Evolutionary conservation across 139 green algal genomes (phyloP), one percentile per base, ranked within the genome.

Genomic region (Chlorella sp.): DNA sequence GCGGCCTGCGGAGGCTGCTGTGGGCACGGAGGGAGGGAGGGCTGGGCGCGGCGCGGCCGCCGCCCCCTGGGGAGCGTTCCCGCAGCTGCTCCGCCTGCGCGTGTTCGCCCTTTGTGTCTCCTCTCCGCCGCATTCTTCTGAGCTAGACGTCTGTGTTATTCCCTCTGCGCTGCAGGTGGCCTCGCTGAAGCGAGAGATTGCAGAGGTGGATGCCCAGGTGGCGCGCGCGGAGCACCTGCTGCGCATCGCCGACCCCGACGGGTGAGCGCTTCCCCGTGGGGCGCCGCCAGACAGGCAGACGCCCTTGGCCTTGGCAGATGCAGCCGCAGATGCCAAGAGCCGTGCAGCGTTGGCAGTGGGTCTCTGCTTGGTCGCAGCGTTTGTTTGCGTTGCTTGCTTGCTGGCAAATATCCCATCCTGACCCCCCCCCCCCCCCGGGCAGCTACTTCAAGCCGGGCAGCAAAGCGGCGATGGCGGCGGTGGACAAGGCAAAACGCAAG

Each of bases 241-340:
- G 5, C 78, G 82, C 38, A 84, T 94, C 35, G 90, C 90, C 11
- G 89, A 94, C 71, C 90, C 90, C 0, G 77, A 80, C 25, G 73
- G 68, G 70, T 77, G 71, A 56, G 71, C 23, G 14, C 53, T 62
- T 21, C 19, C 12, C 9, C 31, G 12, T 3, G 12, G 53, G 53
- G 21, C 23, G 33, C 53, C 15, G 53, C 53, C 27, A 31, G 51
- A 23, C 14, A 8, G 19, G 51, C 51, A 59, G 51, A 31, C 14
- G 5, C 12, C 19, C 27, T 8, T 33, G 51, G 51, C 29, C 51
- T 61, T 3, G 23, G 27, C 21, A 35, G 53, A 31, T 41, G 58
- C 58, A 15, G 58, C 58, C 41, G 25, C 23, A 31, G 31, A 41
- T 64, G 58, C 58, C 29, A 8, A 31, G 58, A 2, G 41, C 9